These are phyloP conservation scores for Aspergillus persii DNA, from an alignment of 2,329 filamentous ascomycete species.

Conservation along the genomic window DNA sequence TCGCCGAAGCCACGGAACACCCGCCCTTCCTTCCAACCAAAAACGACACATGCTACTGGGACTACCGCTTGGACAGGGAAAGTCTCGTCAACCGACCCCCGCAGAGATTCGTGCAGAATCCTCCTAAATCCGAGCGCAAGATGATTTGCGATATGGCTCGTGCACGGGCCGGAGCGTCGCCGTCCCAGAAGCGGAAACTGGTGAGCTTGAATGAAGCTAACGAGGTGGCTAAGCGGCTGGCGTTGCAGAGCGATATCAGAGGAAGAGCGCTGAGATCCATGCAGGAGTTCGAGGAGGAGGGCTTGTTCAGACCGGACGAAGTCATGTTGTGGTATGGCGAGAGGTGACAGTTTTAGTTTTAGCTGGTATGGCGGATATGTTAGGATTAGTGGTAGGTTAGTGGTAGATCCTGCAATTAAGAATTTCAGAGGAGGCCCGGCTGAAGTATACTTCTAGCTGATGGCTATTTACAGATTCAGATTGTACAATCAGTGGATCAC, in stretches of 20 bases:
- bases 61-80: background rate
- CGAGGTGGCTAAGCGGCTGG: slow-evolving; percentile 56
- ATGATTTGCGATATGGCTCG: slow-evolving; percentile 40
- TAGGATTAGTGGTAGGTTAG: no score
- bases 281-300: slow-evolving; percentile 2
- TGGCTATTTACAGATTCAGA: background rate
- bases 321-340: slow-evolving; percentile 4
- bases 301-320: slow-evolving; percentile 3
- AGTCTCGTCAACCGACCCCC: slow-evolving; percentile 1
- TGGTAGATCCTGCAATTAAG: no score
- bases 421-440: no score
- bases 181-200: slow-evolving; percentile 48
- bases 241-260: slow-evolving; percentile 13
- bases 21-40: slow-evolving; percentile 10
- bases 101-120: slow-evolving; percentile 8
- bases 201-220: slow-evolving; percentile 60
- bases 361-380: no score
- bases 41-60: background rate
- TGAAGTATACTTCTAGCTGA: slow-evolving; percentile 31
- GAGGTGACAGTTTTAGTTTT: no score
- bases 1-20: slow-evolving; percentile 18
- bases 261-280: background rate
- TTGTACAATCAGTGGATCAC: background rate
- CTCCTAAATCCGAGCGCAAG: slow-evolving; percentile 6
- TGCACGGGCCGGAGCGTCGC: slow-evolving; percentile 21